Evolutionary conservation across 177 flowering plant species (phyloP), one percentile per base, ranked within the genome.

Genomic region (Vitis hybrid): DNA sequence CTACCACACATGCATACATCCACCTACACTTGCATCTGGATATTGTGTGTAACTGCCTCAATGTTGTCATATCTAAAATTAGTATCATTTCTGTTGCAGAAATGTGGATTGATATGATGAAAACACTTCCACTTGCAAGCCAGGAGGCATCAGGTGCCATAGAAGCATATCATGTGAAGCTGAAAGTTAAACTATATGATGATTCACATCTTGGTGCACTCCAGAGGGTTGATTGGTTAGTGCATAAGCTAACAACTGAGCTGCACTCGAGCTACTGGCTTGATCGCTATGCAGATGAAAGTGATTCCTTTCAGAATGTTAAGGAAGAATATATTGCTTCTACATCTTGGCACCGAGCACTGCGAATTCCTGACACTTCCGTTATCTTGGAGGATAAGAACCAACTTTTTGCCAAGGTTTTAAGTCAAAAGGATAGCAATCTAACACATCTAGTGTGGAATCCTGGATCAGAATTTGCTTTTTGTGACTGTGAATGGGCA

Each of bases 211-310:
- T 93, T 67, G 91, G 91, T 75, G 87, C 97, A 23, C 82, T 90
- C 59, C 94, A 89, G 72, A 87, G 99, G 74, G 97, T 95, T 51
- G 99, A 93, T 77, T 95, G 99, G 99, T 78, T 95, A 70, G 97
- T 93, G 63, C 94, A 93, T 80, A 95, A 89, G 77, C 85, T 95
- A 74, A 93, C 91, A 19, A 91, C 98, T 15, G 99, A 95, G 72
- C 77, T 95, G 77, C 97, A 89, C 73, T 92, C 99, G 1, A 83
- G 90, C 71, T 93, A 89, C 77, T 95, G 98, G 99, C 97, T 93
- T 67, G 97, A 90, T 66, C 89, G 97, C 1, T 85, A 79, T 79
- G 97, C 98, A 58, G 99, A 93, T 81, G 98, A 96, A 75, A 85
- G 86, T 70, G 93, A 88, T 79, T 88, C 94, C 3, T 93, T 93